Conservation (phyloP, 2,329 filamentous ascomycete species). For the Madurella fahalii region DNA sequence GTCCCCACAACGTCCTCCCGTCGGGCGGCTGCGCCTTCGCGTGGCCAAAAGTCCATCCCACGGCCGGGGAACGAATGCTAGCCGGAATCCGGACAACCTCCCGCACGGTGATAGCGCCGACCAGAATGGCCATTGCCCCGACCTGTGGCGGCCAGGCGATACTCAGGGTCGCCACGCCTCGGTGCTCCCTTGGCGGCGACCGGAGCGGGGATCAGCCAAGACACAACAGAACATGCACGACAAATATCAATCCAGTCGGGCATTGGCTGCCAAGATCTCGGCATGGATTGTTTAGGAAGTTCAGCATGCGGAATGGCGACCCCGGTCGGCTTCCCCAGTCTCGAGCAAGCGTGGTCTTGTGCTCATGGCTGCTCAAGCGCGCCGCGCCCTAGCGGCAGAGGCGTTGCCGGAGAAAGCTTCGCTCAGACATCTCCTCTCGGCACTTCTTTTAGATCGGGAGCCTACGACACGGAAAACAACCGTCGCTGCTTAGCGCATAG, state of each 20-base stretch:
- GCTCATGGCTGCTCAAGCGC: background rate
- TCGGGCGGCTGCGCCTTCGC: background rate
- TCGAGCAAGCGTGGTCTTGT: background rate
- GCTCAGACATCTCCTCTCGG: slow-evolving; percentile 4
- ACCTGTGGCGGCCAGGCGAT: background rate
- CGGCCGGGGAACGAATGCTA: background rate
- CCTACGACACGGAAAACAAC: background rate
- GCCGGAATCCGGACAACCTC: background rate
- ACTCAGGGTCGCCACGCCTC: slow-evolving; percentile 8
- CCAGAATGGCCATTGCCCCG: slow-evolving; percentile 12
- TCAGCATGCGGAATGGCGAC: slow-evolving; percentile 1
- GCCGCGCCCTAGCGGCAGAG: slow-evolving; percentile 4
- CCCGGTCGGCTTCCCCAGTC: background rate
- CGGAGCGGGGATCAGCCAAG: slow-evolving; percentile 7
- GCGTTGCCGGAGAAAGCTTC: slow-evolving; percentile 11
- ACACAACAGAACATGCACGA: background rate
- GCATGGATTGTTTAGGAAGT: slow-evolving; percentile 10
- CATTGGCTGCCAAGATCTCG: slow-evolving; percentile 7
- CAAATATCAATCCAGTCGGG: slow-evolving; percentile 4
- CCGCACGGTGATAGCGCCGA: slow-evolving; percentile 2
- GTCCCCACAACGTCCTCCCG: background rate
- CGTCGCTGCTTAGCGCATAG: background rate
- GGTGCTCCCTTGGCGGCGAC: slow-evolving; percentile 8
- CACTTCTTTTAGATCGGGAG: background rate
- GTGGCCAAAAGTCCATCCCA: background rate